A percentile compares a stretch with the other conserved stretches of the same genome.
These are phyloP conservation scores for Venturia carpophila DNA, from an alignment of 2,329 filamentous ascomycete species.

Conservation along the genomic window DNA sequence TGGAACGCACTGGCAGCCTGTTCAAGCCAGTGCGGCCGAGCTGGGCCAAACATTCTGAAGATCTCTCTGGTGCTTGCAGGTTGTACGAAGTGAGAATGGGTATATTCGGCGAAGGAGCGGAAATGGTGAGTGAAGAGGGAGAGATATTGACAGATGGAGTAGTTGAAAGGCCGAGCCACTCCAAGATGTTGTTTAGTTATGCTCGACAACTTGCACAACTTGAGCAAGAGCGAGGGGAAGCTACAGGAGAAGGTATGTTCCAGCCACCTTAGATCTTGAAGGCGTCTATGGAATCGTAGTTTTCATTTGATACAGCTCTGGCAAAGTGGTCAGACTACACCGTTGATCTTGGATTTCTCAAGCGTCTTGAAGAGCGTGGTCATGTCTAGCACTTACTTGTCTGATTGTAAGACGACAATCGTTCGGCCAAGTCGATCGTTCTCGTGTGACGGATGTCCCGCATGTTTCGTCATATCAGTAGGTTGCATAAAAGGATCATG, in stretches of 20 bases:
- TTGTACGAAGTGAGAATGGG: not conserved
- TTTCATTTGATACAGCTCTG: not conserved
- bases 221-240: not conserved
- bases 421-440: not conserved
- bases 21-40: conserved; percentile 20
- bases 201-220: not conserved
- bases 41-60: conserved; percentile 20
- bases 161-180: not conserved
- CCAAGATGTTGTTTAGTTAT: not conserved
- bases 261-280: not conserved
- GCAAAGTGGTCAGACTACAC: not conserved
- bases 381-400: not conserved
- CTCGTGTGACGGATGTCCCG: not conserved
- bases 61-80: not conserved
- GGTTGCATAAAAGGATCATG: not conserved
- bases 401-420: not conserved
- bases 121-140: not conserved
- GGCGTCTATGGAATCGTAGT: no score
- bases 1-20: conserved; percentile 13
- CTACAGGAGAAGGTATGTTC: not conserved
- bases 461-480: not conserved
- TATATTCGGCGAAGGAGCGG: not conserved
- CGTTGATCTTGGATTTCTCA: no score
- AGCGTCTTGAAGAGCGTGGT: not conserved
- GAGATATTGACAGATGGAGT: not conserved